These are phyloP conservation scores for Erodium trifolium DNA, from an alignment of 441 rosid genomes.

Conservation along the genomic window DNA sequence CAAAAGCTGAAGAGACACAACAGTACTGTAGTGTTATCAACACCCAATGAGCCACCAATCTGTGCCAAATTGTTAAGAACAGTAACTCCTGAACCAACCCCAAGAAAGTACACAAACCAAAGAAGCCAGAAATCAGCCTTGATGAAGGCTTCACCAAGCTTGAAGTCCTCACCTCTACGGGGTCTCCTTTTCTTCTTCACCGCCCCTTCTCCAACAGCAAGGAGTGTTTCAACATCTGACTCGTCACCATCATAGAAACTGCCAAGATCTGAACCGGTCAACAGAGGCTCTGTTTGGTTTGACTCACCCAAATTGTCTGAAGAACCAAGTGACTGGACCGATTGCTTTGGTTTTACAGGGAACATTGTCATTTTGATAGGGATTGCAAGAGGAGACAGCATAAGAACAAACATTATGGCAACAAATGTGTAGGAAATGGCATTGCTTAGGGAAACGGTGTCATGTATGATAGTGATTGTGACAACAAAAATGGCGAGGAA, in stretches of 20 bases:
- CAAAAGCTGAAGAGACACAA: slow-evolving; percentile 70
- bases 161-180: slow-evolving; percentile 90
- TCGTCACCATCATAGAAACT: slow-evolving; percentile 39
- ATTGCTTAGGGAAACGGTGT: slow-evolving; percentile 30
- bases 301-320: slow-evolving; percentile 43
- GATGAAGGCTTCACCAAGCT: slow-evolving; percentile 57
- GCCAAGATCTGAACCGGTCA: slow-evolving; percentile 52
- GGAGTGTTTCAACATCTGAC: slow-evolving; percentile 60
- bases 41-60: slow-evolving; percentile 71
- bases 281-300: slow-evolving; percentile 43
- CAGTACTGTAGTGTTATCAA: slow-evolving; percentile 56
- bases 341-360: slow-evolving; percentile 36
- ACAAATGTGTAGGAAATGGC: slow-evolving; percentile 41
- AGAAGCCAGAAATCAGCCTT: slow-evolving; percentile 98
- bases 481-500: slow-evolving; percentile 63
- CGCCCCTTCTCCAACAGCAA: slow-evolving; percentile 87
- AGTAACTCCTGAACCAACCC: slow-evolving; percentile 84
- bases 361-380: slow-evolving; percentile 91
- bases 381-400: slow-evolving; percentile 75
- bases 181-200: slow-evolving; percentile 76
- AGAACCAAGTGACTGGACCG: slow-evolving; percentile 38
- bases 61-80: slow-evolving; percentile 92
- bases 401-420: slow-evolving; percentile 44
- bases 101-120: slow-evolving; percentile 74
- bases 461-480: slow-evolving; percentile 40